Evolutionary conservation across 1,284 basidiomycete genomes (phyloP), one percentile per base, ranked within the genome.

Genomic region (Malassezia japonica): DNA sequence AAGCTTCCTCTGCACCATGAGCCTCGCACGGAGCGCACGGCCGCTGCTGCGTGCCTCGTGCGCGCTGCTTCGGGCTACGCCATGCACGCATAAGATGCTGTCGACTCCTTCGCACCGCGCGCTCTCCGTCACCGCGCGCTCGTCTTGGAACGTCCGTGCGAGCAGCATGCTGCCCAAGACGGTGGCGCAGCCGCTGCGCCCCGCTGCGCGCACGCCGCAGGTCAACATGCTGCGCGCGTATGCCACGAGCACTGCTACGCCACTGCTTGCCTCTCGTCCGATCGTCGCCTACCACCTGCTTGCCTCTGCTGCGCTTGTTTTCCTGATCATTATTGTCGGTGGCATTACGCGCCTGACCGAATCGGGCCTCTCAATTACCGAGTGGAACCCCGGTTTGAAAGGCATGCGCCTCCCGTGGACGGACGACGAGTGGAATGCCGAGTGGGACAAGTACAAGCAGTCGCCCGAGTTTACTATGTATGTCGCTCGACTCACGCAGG

Each of bases 281-380:
- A 76, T 82, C 10, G 86, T 96, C 5, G 75, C 76, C 0, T 66
- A 80, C 57, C 94, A 91, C 85, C 80, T 96, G 16, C 79, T 90
- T 65, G 74, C 80, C 32, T 89, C 87, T 16, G 85, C 88, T 0
- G 82, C 81, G 4, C 78, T 98, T 35, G 87, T 94, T 23, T 86
- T 94, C 64, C 82, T 82, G 23, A 88, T 98, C 72, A 84, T 96
- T 62, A 83, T 98, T 42, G 87, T 99, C 5, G 94, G 94, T 31
- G 94, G 92, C 9, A 81, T 98, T 46, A 99, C 94, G 2, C 84
- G 94, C 35, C 80, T 99, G 55, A 99, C 94, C 4, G 94, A 99
- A 76, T 94, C 89, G 21, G 94, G 94, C 5, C 78, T 99, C 56
- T 91, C 87, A 61, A 99, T 99, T 72, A 92, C 88, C 27, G 94